These are phyloP conservation scores for Populus pruinosa DNA, from an alignment of 345 rosid species.

Conservation along the genomic window DNA sequence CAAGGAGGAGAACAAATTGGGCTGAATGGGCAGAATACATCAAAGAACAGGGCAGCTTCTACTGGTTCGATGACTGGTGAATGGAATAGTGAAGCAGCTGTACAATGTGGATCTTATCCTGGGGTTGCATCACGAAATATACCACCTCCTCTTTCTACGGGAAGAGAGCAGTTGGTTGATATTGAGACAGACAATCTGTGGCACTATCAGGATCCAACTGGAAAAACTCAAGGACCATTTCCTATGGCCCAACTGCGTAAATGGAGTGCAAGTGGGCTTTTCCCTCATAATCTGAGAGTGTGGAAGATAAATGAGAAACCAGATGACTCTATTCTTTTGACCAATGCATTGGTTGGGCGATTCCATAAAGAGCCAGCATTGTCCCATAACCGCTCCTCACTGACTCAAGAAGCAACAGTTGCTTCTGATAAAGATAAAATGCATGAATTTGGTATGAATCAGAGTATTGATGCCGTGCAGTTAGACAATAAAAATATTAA, in stretches of 20 bases:
- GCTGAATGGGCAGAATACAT: constrained; percentile 12
- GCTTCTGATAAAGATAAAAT: constrained; percentile 25
- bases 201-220: constrained; percentile 83
- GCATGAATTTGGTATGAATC: constrained; percentile 20
- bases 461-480: constrained; percentile 11
- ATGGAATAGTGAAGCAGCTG: constrained; percentile 15
- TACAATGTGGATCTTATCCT: constrained; percentile 16
- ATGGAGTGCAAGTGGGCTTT: constrained; percentile 70
- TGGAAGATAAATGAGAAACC: constrained; percentile 67
- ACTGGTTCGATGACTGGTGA: constrained; percentile 15
- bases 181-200: constrained; percentile 56
- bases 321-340: constrained; percentile 66
- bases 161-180: constrained; percentile 40
- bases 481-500: constrained; percentile 25
- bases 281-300: constrained; percentile 65
- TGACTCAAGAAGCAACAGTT: constrained; percentile 15
- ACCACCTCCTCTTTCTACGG: constrained; percentile 29
- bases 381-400: constrained; percentile 14
- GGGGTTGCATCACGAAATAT: constrained; percentile 30
- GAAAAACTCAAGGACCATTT: constrained; percentile 88
- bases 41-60: constrained; percentile 31
- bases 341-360: constrained; percentile 59
- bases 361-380: constrained; percentile 28
- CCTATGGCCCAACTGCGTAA: constrained; percentile 58
- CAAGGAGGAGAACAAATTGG: constrained; percentile 19